These are phyloP conservation scores for Trichoderma reesei DNA, from an alignment of 495 filamentous ascomycete species.

Conservation along the genomic window DNA sequence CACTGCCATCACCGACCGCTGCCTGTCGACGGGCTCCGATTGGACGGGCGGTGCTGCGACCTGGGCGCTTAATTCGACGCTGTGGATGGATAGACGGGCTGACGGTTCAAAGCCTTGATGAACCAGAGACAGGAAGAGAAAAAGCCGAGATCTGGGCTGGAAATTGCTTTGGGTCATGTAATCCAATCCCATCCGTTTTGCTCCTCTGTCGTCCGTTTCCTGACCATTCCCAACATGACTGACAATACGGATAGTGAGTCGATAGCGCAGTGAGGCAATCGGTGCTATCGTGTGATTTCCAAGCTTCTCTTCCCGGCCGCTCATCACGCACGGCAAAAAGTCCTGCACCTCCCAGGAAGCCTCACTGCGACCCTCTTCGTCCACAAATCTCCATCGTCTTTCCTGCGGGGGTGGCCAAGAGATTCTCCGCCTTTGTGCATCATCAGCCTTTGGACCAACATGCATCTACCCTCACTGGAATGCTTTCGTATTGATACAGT, in stretches of 20 bases:
- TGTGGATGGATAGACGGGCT: neutral
- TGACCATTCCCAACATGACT: too few species aligned
- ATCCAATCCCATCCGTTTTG: too few species aligned
- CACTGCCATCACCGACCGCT: neutral
- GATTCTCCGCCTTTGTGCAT: neutral
- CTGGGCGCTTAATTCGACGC: neutral
- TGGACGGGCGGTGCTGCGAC: neutral
- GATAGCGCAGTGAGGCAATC: too few species aligned
- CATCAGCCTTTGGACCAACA: slow-evolving; percentile 1
- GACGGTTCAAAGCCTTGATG: neutral
- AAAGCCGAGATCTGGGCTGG: too few species aligned
- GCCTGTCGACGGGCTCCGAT: neutral
- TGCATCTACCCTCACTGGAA: neutral
- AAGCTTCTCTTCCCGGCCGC: too few species aligned
- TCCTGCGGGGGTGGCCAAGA: neutral
- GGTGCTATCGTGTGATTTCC: too few species aligned
- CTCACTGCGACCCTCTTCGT: neutral
- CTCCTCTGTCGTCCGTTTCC: too few species aligned
- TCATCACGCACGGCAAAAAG: too few species aligned
- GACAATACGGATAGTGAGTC: too few species aligned
- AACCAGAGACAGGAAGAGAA: too few species aligned
- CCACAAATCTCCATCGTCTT: neutral
- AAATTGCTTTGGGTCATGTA: too few species aligned
- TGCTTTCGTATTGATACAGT: neutral
- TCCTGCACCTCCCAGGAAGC: too few species aligned